Percentiles rank a stretch among this genome's conserved stretches.
Evolutionary conservation across 495 filamentous ascomycete species (phyloP).

Genomic region (Penicillium daleae): DNA sequence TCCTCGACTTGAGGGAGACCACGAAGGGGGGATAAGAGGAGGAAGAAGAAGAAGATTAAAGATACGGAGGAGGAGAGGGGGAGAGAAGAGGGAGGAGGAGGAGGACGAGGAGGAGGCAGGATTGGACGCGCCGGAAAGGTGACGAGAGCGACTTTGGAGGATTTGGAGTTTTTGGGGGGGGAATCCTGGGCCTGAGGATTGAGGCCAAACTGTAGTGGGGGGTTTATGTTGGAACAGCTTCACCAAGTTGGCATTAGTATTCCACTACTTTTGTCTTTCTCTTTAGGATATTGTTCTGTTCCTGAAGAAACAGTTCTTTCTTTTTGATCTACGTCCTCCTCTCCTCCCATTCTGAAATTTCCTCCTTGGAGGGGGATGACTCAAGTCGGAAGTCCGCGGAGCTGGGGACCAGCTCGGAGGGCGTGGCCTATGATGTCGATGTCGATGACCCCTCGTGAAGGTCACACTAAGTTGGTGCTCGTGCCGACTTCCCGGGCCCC

Average conservation of each 20-base stretch:
- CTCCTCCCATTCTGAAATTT: not conserved
- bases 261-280: not conserved
- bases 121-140: conserved; percentile 7
- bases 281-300: not conserved
- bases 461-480: conserved; percentile 4
- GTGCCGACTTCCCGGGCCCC: conserved; percentile 33
- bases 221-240: not conserved
- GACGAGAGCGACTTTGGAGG: not conserved
- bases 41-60: conserved; percentile 17
- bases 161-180: conserved; percentile 15
- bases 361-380: not conserved
- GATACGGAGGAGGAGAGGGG: conserved; percentile 23
- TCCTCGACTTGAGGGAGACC: not conserved
- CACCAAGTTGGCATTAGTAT: not conserved
- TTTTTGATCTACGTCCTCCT: not conserved
- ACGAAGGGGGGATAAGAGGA: conserved; percentile 20
- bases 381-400: conserved; percentile 27
- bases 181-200: conserved; percentile 27
- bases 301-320: not conserved
- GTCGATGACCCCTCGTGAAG: conserved; percentile 7
- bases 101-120: conserved; percentile 18
- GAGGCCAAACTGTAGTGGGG: conserved; percentile 3
- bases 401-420: not conserved
- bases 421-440: conserved; percentile 23
- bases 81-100: conserved; percentile 28